Percentiles rank a stretch among this genome's conserved stretches.
Evolutionary conservation across 768 basidiomycete species (phyloP).

Genomic region (Panus rudis): DNA sequence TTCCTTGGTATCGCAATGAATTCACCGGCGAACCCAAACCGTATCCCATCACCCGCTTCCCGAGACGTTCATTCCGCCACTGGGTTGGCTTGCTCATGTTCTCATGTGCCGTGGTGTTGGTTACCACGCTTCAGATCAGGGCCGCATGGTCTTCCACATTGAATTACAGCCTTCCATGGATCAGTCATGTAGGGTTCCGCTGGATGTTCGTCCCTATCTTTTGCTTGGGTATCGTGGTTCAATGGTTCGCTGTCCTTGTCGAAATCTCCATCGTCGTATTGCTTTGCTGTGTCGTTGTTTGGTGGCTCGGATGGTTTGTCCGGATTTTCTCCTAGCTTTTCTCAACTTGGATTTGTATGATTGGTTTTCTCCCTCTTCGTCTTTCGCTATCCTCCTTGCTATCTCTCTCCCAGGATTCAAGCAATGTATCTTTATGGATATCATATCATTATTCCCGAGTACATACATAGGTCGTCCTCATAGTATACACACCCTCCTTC

Average conservation of each 20-base stretch:
- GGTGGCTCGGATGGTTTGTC: constrained; percentile 75
- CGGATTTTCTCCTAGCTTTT: constrained; percentile 31
- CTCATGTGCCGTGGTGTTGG: constrained; percentile 36
- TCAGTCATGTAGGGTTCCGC: constrained; percentile 54
- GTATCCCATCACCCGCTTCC: constrained; percentile 52
- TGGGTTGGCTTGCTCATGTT: constrained; percentile 59
- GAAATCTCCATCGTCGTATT: constrained; percentile 52
- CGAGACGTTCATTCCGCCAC: constrained; percentile 57
- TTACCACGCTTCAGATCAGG: constrained; percentile 50
- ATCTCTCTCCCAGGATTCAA: background rate
- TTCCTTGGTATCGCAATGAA: constrained; percentile 78
- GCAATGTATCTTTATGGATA: constrained; percentile 3
- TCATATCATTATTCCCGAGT: constrained; percentile 3
- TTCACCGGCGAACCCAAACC: constrained; percentile 72
- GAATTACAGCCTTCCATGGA: constrained; percentile 50
- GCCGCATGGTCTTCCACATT: constrained; percentile 48
- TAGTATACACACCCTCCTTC: too few species aligned
- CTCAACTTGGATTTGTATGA: background rate
- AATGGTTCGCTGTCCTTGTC: constrained; percentile 58
- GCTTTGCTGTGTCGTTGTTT: constrained; percentile 51
- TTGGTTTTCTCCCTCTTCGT: too few species aligned
- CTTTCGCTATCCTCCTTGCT: background rate
- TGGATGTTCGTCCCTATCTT: constrained; percentile 60
- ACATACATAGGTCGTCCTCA: too few species aligned
- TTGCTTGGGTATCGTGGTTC: constrained; percentile 54